phyloP scores from a whole-genome alignment of 768 basidiomycete genomes.

The Lepiota brunneoincarnata region DNA sequence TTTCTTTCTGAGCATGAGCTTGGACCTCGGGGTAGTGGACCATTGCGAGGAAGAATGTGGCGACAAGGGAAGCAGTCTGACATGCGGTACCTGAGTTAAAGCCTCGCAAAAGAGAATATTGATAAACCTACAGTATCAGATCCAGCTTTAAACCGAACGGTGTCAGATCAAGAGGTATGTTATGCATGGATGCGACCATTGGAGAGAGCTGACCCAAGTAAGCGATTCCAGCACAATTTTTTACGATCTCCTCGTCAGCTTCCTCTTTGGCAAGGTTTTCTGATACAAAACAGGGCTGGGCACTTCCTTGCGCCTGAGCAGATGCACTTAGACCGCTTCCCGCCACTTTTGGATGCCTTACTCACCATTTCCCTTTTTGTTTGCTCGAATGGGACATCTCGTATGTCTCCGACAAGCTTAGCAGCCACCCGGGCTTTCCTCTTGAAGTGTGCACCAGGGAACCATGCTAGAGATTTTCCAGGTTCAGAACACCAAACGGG shows the following conservation, averaged over 20 bases:
- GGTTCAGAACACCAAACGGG: not conserved
- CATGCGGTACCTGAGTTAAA: not conserved
- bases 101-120: not conserved
- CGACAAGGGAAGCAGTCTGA: slow-evolving; percentile 8
- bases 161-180: slow-evolving; percentile 2
- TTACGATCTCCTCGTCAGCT: slow-evolving; percentile 12
- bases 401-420: slow-evolving; percentile 16
- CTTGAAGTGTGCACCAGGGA: slow-evolving; percentile 35
- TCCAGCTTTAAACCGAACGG: slow-evolving; percentile 3
- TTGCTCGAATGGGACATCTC: slow-evolving; percentile 25
- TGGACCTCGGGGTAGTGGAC: slow-evolving; percentile 38
- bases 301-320: slow-evolving; percentile 21
- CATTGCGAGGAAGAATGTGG: slow-evolving; percentile 22
- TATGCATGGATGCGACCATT: slow-evolving; percentile 1
- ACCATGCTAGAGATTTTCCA: slow-evolving; percentile 25
- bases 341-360: not conserved
- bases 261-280: slow-evolving; percentile 26
- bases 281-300: slow-evolving; percentile 23
- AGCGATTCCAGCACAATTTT: slow-evolving; percentile 37
- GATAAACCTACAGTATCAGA: slow-evolving; percentile 2
- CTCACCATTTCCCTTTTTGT: slow-evolving; percentile 26
- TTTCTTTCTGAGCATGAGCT: slow-evolving; percentile 39
- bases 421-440: slow-evolving; percentile 25
- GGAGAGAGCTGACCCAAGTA: slow-evolving; percentile 32
- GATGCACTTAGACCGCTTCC: not conserved